These are phyloP conservation scores for Penicillium rolfsii DNA, from an alignment of 2,329 filamentous ascomycete genomes.

Conservation along the genomic window DNA sequence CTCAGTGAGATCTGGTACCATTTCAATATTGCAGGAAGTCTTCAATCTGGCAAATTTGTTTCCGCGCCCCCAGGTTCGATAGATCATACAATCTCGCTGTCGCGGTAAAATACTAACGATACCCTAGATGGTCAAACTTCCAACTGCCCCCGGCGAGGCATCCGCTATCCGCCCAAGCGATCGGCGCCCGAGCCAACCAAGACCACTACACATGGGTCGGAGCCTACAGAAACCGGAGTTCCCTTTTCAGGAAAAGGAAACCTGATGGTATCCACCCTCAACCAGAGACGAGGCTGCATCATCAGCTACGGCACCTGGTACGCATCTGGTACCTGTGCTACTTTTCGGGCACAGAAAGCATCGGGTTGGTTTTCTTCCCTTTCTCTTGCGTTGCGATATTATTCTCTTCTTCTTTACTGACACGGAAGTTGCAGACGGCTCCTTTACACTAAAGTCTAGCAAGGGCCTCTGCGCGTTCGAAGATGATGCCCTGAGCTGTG, in stretches of 20 bases:
- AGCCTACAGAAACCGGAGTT: conserved; percentile 36
- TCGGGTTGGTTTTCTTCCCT: conserved; percentile 32
- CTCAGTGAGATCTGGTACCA: conserved; percentile 65
- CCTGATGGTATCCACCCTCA: conserved; percentile 55
- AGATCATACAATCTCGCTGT: not conserved
- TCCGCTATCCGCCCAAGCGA: conserved; percentile 67
- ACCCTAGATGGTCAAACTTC: conserved; percentile 59
- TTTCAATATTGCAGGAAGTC: conserved; percentile 60
- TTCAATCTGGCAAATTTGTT: conserved; percentile 43
- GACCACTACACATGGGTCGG: conserved; percentile 37
- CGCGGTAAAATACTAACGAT: not conserved
- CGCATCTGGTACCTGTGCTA: conserved; percentile 67
- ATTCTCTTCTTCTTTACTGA: conserved; percentile 3
- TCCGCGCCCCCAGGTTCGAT: conserved; percentile 40
- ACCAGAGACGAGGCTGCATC: conserved; percentile 60
- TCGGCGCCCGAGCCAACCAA: conserved; percentile 41
- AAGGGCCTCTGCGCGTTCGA: conserved; percentile 64
- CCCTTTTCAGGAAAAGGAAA: conserved; percentile 64
- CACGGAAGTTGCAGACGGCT: conserved; percentile 24
- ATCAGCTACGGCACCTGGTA: conserved; percentile 72
- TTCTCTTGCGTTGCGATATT: not conserved
- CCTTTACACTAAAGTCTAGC: conserved; percentile 60
- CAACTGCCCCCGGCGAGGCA: conserved; percentile 64
- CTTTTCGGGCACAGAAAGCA: conserved; percentile 45
- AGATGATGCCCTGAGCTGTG: conserved; percentile 59